Base-by-base conservation (phyloP, 345 rosid species). In the Brassica carinata region DNA sequence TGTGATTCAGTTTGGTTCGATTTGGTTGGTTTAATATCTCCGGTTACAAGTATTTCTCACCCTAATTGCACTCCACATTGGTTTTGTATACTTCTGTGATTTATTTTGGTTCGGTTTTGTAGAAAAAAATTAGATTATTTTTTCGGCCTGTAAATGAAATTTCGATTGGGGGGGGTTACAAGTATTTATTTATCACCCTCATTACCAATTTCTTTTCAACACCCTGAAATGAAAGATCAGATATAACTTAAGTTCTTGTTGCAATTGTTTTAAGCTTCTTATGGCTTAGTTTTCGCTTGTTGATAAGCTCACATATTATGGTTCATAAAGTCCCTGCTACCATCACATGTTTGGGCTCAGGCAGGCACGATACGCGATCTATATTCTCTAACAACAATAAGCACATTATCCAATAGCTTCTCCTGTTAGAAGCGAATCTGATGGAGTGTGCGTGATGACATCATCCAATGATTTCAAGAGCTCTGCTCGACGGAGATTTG, bases 401-500 rank as follows among this genome's bases (percentile, higher is more conserved):
- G 23, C 18, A 55, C 70, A 18, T 27, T 29, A 77, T n/a, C 67
- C 43, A 66, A 74, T 69, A 43, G 53, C 70, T 83, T 78, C 79
- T 29, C 77, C 31, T 18, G 48, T 9, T 13, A 72, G 26, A 33
- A 75, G 26, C 2, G 29, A 67, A 61, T 43, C 67, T 23, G 57
- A 75, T 64, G 23, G 67, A 15, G 73, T 70, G 77, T 88, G 86
- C 13, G 59, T 82, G 58, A 85, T 72, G 73, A 83, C 78, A 57
- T 76, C 79, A 74, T 85, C 84, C 33, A 83, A 64, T 64, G 84
- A 73, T 78, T 71, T 71, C 72, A 71, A 85, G 14, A 89, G 81
- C 86, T 94, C 96, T 72, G 83, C 86, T 62, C 30, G 85, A 84
- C 85, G 87, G 8, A 81, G 59, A 67, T 78, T 72, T 8, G 89